Percentiles rank a stretch among this genome's conserved stretches.
These are phyloP conservation scores for Boletus subparvulus DNA, from an alignment of 768 basidiomycete species.

Conservation along the genomic window DNA sequence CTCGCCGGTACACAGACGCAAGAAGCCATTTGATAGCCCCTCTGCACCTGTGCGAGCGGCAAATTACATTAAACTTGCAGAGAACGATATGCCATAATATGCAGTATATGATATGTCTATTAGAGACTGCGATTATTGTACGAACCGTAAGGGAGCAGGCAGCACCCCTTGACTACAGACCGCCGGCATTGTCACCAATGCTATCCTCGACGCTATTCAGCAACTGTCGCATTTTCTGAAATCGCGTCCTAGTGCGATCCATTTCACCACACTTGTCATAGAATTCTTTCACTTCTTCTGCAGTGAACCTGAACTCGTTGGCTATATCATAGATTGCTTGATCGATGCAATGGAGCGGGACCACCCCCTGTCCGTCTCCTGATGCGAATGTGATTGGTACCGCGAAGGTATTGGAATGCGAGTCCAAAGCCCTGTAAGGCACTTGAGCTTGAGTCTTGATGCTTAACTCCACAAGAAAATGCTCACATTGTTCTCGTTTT, in stretches of 20 bases:
- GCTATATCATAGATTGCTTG: conserved; percentile 67
- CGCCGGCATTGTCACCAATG: conserved; percentile 6
- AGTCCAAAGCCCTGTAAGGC: conserved; percentile 2
- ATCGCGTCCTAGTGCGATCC: conserved; percentile 60
- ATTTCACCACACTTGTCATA: conserved; percentile 75
- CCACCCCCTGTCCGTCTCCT: conserved; percentile 4
- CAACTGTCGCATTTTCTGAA: conserved; percentile 63
- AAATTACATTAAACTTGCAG: conserved; percentile 64
- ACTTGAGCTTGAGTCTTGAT: conserved; percentile 6
- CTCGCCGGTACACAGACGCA: conserved; percentile 48
- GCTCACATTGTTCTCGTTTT: conserved; percentile 44
- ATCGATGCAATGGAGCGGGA: conserved; percentile 60
- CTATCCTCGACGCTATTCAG: conserved; percentile 30
- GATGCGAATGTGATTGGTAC: conserved; percentile 4
- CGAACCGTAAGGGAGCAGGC: not conserved
- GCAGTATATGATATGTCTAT: not conserved
- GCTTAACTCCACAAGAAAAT: not conserved
- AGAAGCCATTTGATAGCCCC: conserved; percentile 77
- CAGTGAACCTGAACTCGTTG: conserved; percentile 64
- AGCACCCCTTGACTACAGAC: conserved; percentile 4
- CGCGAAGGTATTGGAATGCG: not conserved
- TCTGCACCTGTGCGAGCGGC: conserved; percentile 74
- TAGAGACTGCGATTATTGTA: not conserved
- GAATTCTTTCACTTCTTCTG: conserved; percentile 75
- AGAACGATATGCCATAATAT: conserved; percentile 49